Base-by-base conservation (phyloP, 2,329 filamentous ascomycete species). In the Colletotrichum australisinense region DNA sequence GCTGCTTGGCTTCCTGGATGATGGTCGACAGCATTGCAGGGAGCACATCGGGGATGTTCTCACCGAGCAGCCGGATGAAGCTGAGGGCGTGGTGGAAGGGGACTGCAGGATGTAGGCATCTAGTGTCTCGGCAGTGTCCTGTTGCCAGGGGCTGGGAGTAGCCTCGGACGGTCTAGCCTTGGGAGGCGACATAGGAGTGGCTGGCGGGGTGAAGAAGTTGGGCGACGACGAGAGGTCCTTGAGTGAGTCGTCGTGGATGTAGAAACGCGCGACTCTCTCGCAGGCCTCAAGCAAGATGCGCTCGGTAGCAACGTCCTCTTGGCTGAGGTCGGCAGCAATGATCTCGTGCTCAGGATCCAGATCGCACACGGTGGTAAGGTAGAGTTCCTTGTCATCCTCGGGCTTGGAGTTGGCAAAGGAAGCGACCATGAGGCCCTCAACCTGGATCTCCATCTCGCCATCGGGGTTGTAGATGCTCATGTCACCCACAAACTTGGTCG, bases 281-380 rank as follows among this genome's bases (percentile, higher is more conserved):
- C 81, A 84, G 60, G 78, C 82, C 75, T 85, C 82, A 4, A 78
- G 63, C 0, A 86, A 75, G 3, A 78, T 73, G 3, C 72, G 72
- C 57, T 74, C 68, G 22, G 76, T 79, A 1, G 75, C 66, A 0
- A 24, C 57, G 11, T 63, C 63, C 0, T 67, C 30, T 1, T 52
- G 74, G 5, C 63, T 26, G 16, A 69, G 12, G 2, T 75, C 63
- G 2, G 72, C 59, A 0, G 60, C 63, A 4, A 83, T 73, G 16
- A 87, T 83, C 55, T 82, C 80, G 38, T 84, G 78, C 14, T 83
- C 83, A 0, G 85, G 84, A 59, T 86, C 84, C 5, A 84, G 28
- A n/a, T 84, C 81, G 69, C 81, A 75, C 5, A 76, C 76, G 0
- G 82, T 83, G 32, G 80, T 79, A 4, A 83, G 75, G 58, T 83